Evolutionary conservation across 768 basidiomycete species (phyloP), one percentile per base, ranked within the genome.

Genomic region (Tricholoma bakamatsutake): DNA sequence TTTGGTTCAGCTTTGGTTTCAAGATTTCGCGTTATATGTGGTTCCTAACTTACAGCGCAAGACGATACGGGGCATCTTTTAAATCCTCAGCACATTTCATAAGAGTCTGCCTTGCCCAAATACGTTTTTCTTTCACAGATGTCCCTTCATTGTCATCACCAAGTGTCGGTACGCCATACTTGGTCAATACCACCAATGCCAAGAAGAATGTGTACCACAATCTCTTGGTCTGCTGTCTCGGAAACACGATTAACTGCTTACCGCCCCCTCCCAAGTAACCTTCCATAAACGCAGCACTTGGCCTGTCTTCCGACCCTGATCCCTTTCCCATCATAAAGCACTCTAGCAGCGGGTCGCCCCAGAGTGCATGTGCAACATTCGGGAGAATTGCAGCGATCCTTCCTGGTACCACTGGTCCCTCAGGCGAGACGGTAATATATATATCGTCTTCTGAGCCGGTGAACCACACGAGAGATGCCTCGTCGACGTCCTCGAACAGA

Each of bases 321-420:
- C 56, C 56, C 8, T 52, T 30, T 12, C 60, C 72, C 47, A 81
- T 62, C 72, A 90, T 86, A 61, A 84, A 76, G 4, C 77, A 73
- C 66, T 90, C 89, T 35, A 89, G 74, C 37, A 90, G 69, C 9
- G 89, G 89, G 65, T 91, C 89, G 28, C 87, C 88, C 82, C 86
- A 91, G 21, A 90, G 59, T 11, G 85, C 83, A 59, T 79, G 81
- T 1, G 76, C 63, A 58, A 83, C 50, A 60, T 73, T 71, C 34
- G 83, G 72, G 51, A 82, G 73, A 56, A 85, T 75, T n/a, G 76
- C 73, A 33, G 67, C 70, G 58, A 81, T 71, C 7, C 64, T 62
- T 12, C 68, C 61, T 15, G 69, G 61, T 45, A 61, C 62, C 27
- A 65, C 60, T 6, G 57, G 34, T 5, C 37, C 47, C 7, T 27